Conservation (phyloP, 352 stramenopile species). For the Pythium aquatile region DNA sequence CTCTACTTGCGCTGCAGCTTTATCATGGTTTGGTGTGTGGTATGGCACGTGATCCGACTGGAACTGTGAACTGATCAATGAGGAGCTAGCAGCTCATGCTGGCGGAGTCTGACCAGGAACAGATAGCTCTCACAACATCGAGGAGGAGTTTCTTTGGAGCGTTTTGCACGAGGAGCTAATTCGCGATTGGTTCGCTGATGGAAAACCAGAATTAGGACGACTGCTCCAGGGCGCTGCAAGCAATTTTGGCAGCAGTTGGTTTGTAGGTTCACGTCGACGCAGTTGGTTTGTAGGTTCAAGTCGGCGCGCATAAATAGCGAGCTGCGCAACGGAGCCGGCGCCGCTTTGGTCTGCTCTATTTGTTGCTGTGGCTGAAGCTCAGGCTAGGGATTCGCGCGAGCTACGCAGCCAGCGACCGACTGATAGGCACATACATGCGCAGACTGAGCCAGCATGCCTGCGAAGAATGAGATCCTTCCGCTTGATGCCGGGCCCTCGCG, state of each 20-base stretch:
- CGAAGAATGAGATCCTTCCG: constrained; percentile 66
- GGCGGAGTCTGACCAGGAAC: too few species aligned
- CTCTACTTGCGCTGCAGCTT: not conserved
- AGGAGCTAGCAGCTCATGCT: not conserved
- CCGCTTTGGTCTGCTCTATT: not conserved
- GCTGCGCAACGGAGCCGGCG: not conserved
- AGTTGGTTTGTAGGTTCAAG: not conserved
- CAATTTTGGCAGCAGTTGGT: not conserved
- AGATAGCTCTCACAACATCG: too few species aligned
- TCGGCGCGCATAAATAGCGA: not conserved
- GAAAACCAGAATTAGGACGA: not conserved
- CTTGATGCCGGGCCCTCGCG: constrained; percentile 34
- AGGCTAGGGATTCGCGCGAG: not conserved
- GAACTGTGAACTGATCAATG: not conserved
- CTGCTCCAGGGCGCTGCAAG: not conserved
- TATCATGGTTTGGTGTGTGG: too few species aligned
- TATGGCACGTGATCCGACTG: too few species aligned
- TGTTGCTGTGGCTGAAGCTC: not conserved
- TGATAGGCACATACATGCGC: constrained; percentile 11
- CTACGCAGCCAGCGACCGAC: not conserved
- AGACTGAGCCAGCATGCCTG: constrained; percentile 32
- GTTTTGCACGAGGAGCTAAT: too few species aligned
- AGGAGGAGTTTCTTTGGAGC: not conserved
- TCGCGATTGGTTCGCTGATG: not conserved
- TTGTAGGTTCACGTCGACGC: not conserved